Evolutionary conservation across 139 green algal genomes (phyloP).

Genomic region (Chlamydomonas schloesseri): DNA sequence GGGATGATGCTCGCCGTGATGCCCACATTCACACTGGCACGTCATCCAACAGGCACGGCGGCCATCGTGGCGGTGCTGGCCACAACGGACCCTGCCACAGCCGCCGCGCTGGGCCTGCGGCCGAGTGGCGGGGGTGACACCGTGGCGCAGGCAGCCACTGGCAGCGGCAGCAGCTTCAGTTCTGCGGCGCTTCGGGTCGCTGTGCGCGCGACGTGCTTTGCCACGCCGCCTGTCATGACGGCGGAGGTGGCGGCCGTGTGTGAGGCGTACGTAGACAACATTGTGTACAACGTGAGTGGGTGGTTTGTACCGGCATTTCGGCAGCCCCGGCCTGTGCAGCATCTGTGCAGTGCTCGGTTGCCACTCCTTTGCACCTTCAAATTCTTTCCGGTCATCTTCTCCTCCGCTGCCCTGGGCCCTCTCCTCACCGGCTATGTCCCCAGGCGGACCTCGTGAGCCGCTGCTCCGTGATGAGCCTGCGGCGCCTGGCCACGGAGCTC

Average conservation of each 20-base stretch:
- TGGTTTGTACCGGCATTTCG: too few relatives aligned
- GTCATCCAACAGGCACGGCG: slow-evolving; percentile 2
- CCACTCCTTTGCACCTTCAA: not conserved
- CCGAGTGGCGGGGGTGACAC: too few relatives aligned
- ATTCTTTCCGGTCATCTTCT: too few relatives aligned
- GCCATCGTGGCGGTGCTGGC: slow-evolving; percentile 8
- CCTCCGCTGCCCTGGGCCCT: too few relatives aligned
- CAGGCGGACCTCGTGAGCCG: slow-evolving; percentile 32
- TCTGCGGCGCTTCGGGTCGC: too few relatives aligned
- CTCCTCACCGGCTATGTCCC: too few relatives aligned
- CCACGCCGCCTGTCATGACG: slow-evolving; percentile 1
- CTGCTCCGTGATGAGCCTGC: slow-evolving; percentile 5
- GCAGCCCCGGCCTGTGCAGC: too few relatives aligned
- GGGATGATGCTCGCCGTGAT: too few relatives aligned
- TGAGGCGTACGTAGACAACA: not conserved
- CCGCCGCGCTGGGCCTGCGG: not conserved
- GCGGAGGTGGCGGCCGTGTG: not conserved
- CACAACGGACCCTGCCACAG: not conserved
- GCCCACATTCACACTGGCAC: too few relatives aligned
- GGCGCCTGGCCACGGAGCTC: slow-evolving; percentile 1
- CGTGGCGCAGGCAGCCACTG: not conserved
- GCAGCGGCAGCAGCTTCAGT: not conserved
- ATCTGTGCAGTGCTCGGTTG: too few relatives aligned
- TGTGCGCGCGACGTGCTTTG: slow-evolving; percentile 16
- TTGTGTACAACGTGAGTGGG: slow-evolving; percentile 34